These are phyloP conservation scores for Xylaria sp. DNA, from an alignment of 2,329 filamentous ascomycete species.

Conservation along the genomic window DNA sequence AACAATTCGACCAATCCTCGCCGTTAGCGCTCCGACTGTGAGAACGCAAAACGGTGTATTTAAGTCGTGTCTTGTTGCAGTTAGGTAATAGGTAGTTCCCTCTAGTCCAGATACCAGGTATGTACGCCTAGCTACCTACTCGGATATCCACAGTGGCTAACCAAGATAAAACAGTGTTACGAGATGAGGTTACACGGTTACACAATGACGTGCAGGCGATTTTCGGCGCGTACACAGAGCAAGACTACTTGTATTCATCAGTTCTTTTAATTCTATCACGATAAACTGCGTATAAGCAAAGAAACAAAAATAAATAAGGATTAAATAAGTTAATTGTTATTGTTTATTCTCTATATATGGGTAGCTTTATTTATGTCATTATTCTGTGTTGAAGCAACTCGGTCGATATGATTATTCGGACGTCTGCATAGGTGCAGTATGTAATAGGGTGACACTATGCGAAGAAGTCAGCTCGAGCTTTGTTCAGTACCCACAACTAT, in stretches of 20 bases:
- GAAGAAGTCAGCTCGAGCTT: slow-evolving; percentile 4
- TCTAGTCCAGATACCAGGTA: background rate
- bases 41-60: background rate
- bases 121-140: background rate
- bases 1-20: background rate
- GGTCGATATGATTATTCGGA: no score
- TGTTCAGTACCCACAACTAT: slow-evolving; percentile 26
- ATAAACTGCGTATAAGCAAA: no score
- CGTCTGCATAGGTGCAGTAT: no score
- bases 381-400: no score
- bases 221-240: slow-evolving; percentile 25
- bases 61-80: background rate
- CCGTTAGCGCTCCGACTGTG: background rate
- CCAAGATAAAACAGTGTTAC: slow-evolving; percentile 1
- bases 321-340: no score
- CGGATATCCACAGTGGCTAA: background rate
- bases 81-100: background rate
- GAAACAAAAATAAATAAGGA: no score
- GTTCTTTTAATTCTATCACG: no score
- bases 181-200: slow-evolving; percentile 25
- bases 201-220: slow-evolving; percentile 28
- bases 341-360: no score
- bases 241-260: no score
- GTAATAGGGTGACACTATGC: background rate
- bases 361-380: no score